These are phyloP conservation scores for Dothideomycetes sp. DNA, from an alignment of 2,329 filamentous ascomycete genomes.

Conservation along the genomic window DNA sequence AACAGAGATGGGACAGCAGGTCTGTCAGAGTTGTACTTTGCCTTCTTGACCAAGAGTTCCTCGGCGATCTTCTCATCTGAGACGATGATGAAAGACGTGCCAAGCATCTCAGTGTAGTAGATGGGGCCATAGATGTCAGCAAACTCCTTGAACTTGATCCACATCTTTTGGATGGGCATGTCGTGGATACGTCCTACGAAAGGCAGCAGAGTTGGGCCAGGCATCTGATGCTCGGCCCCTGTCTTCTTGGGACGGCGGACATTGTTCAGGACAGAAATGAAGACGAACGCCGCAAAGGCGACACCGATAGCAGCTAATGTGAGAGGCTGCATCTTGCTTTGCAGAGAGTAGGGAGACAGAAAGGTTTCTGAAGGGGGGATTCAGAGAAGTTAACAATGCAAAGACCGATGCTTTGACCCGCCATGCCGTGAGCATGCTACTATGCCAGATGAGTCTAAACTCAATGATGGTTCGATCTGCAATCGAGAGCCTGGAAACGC, in stretches of 20 bases:
- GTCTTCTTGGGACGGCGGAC: constrained; percentile 27
- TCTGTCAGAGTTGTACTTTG: constrained; percentile 44
- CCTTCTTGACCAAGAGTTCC: constrained; percentile 44
- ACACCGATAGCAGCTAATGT: constrained; percentile 30
- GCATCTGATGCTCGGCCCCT: constrained; percentile 27
- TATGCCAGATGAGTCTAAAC: constrained; percentile 7
- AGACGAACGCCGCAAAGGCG: constrained; percentile 30
- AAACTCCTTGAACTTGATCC: constrained; percentile 43
- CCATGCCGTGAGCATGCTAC: constrained; percentile 11
- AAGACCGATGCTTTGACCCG: constrained; percentile 1
- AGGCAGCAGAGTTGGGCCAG: constrained; percentile 32
- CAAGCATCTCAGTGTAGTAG: constrained; percentile 29
- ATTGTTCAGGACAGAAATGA: constrained; percentile 27
- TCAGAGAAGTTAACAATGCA: constrained; percentile 10
- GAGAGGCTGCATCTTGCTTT: constrained; percentile 31
- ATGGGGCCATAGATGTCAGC: constrained; percentile 27
- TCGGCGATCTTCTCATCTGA: constrained; percentile 45
- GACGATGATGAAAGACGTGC: constrained; percentile 39
- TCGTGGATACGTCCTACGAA: constrained; percentile 36
- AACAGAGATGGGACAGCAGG: constrained; percentile 43
- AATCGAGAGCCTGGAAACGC: constrained; percentile 3
- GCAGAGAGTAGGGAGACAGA: neutral
- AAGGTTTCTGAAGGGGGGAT: constrained; percentile 1
- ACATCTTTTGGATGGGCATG: constrained; percentile 41
- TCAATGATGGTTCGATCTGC: constrained; percentile 9